Evolutionary conservation across 139 green algal genomes (phyloP).

Genomic region (Chlamydomonas sp.): DNA sequence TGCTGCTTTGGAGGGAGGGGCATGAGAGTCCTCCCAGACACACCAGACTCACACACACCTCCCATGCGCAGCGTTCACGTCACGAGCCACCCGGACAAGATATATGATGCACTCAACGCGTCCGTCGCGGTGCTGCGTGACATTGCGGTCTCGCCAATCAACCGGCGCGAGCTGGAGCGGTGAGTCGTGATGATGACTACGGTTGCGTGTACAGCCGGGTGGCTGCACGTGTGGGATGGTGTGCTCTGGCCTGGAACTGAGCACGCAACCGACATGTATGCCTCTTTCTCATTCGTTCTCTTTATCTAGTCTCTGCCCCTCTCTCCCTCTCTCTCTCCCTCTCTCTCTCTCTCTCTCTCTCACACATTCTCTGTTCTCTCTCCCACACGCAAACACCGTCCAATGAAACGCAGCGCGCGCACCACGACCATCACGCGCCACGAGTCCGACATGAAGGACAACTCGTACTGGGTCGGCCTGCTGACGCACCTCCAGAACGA

Average conservation of each 20-base stretch:
- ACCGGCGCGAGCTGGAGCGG: conserved; percentile 26
- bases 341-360: too few species aligned
- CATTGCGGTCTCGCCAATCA: conserved; percentile 33
- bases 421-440: conserved; percentile 88
- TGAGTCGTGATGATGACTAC: not conserved
- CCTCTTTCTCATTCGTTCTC: conserved; percentile 9
- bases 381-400: too few species aligned
- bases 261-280: not conserved
- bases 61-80: conserved; percentile 87
- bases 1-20: too few species aligned
- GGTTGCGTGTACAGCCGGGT: not conserved
- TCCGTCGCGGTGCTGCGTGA: conserved; percentile 68
- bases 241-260: conserved; percentile 1
- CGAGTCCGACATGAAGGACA: conserved; percentile 92
- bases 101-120: conserved; percentile 86
- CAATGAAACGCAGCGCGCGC: conserved; percentile 36
- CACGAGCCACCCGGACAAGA: conserved; percentile 89
- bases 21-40: not conserved
- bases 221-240: conserved; percentile 1
- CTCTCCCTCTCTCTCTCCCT: too few species aligned
- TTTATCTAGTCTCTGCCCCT: too few species aligned
- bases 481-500: conserved; percentile 84
- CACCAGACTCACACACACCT: not conserved
- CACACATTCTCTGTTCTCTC: too few species aligned
- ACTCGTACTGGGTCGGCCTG: conserved; percentile 86